Evolutionary conservation across 768 basidiomycete genomes (phyloP).

Genomic region (Sistotremastrum suecicum): DNA sequence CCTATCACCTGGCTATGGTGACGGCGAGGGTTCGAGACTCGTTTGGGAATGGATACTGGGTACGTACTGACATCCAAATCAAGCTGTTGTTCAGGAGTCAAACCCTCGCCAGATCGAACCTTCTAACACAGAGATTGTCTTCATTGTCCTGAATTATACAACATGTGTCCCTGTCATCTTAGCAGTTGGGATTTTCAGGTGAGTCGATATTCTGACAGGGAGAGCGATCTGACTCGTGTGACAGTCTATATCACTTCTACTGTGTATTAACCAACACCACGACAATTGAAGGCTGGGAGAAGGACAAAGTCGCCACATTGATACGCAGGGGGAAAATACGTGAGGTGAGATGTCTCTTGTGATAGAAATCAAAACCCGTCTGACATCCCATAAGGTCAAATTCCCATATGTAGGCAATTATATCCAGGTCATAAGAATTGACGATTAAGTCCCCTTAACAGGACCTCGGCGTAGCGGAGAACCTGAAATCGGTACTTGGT

Average conservation of each 20-base stretch:
- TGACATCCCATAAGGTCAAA: constrained; percentile 39
- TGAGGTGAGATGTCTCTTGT: constrained; percentile 32
- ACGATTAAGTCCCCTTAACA: constrained; percentile 16
- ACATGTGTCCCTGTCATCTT: constrained; percentile 76
- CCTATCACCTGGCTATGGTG: constrained; percentile 78
- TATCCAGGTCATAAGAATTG: neutral
- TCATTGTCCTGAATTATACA: constrained; percentile 80
- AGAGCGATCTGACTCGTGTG: constrained; percentile 7
- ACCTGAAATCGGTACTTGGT: constrained; percentile 71
- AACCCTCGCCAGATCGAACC: constrained; percentile 44
- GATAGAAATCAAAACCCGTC: constrained; percentile 2
- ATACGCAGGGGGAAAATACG: constrained; percentile 74
- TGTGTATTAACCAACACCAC: constrained; percentile 69
- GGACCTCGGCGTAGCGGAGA: constrained; percentile 67
- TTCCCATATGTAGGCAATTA: constrained; percentile 72
- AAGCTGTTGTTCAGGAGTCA: neutral
- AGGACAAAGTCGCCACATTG: constrained; percentile 83
- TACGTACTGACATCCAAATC: constrained; percentile 16
- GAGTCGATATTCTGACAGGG: constrained; percentile 4
- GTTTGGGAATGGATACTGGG: constrained; percentile 35
- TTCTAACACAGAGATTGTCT: constrained; percentile 52
- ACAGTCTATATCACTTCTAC: constrained; percentile 78
- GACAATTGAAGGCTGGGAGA: constrained; percentile 97
- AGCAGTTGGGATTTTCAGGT: constrained; percentile 87
- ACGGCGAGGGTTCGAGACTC: constrained; percentile 43